These are phyloP conservation scores for Phytopythium delawarense DNA, from an alignment of 352 stramenopile species.

Conservation along the genomic window DNA sequence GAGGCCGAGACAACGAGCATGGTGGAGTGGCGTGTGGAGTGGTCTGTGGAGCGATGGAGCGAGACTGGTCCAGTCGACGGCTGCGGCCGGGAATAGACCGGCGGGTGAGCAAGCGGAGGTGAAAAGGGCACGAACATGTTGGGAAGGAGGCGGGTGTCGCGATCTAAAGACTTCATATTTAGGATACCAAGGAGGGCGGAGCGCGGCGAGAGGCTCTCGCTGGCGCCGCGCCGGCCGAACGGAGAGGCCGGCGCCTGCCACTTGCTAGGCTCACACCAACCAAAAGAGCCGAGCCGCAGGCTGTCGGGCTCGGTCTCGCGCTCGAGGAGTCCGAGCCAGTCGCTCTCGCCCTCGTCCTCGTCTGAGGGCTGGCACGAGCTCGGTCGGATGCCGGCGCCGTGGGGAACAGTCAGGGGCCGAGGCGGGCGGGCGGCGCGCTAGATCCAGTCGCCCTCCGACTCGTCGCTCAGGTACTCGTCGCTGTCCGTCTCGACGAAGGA, in stretches of 20 bases:
- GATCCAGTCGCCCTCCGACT: conserved; percentile 79
- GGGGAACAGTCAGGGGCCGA: neutral
- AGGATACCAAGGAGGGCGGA: conserved; percentile 1
- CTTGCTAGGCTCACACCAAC: neutral
- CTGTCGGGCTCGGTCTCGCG: too few species aligned
- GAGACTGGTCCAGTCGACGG: too few species aligned
- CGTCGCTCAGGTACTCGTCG: conserved; percentile 52
- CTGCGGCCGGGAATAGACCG: too few species aligned
- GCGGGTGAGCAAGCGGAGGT: too few species aligned
- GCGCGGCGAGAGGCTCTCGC: neutral
- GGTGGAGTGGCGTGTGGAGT: too few species aligned
- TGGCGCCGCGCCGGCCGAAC: neutral
- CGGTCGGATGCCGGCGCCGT: too few species aligned
- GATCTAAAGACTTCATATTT: conserved; percentile 10
- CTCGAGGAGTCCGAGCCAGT: too few species aligned
- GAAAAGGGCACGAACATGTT: too few species aligned
- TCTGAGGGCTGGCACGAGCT: neutral
- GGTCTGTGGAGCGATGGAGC: too few species aligned
- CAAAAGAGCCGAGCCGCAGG: neutral
- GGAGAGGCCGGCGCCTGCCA: neutral
- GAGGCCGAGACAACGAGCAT: too few species aligned
- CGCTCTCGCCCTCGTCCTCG: neutral
- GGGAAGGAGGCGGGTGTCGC: neutral
- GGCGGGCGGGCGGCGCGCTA: conserved; percentile 12
- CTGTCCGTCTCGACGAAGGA: conserved; percentile 47